A percentile compares a stretch with the other conserved stretches of the same genome.
Evolutionary conservation across 345 rosid genomes (phyloP).

Genomic region (Linum usitatissimum): DNA sequence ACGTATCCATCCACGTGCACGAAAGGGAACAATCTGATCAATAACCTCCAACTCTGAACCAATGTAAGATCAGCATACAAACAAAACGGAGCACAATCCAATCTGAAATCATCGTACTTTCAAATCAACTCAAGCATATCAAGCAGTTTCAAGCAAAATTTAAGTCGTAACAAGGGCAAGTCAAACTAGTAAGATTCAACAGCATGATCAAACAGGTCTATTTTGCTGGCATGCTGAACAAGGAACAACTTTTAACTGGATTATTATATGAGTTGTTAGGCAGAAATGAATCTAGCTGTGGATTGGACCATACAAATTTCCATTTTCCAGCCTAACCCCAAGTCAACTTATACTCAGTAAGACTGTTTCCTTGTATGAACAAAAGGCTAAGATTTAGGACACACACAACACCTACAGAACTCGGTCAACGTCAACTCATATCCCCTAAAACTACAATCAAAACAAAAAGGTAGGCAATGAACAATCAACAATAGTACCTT

Average conservation of each 20-base stretch:
- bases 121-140: neutral
- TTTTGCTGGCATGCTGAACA: neutral
- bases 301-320: neutral
- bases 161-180: neutral
- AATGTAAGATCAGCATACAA: neutral
- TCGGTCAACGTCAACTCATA: neutral
- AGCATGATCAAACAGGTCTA: neutral
- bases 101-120: neutral
- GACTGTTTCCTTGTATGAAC: neutral
- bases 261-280: neutral
- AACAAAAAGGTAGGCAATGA: neutral
- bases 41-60: neutral
- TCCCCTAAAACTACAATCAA: neutral
- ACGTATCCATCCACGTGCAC: neutral
- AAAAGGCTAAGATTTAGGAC: neutral
- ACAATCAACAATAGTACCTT: neutral
- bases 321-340: neutral
- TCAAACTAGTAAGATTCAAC: neutral
- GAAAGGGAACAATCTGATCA: neutral
- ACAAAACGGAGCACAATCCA: slow-evolving; percentile 1
- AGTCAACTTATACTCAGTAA: neutral
- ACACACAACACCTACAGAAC: neutral
- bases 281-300: neutral
- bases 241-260: neutral
- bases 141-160: neutral